phyloP scores from a whole-genome alignment of 805 yeast genomes.

The Lachancea nothofagi region DNA sequence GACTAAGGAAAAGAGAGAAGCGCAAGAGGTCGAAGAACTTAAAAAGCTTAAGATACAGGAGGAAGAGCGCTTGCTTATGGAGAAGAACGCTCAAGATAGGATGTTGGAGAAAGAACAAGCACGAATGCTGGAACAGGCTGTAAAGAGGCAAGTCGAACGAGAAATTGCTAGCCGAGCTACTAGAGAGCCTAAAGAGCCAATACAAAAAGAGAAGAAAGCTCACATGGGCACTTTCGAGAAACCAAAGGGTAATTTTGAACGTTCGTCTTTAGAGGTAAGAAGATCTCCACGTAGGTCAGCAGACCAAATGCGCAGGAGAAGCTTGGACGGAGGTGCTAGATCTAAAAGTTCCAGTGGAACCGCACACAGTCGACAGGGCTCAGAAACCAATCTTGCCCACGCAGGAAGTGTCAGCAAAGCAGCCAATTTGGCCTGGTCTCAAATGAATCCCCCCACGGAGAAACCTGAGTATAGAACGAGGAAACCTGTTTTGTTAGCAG shows the following conservation, averaged over 20 bases:
- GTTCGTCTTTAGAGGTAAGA: conserved; percentile 8
- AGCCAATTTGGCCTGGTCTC: conserved; percentile 23
- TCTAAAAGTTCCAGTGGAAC: background rate
- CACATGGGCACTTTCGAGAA: conserved; percentile 6
- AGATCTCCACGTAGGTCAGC: conserved; percentile 9
- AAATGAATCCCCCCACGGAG: conserved; percentile 4
- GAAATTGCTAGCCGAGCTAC: conserved; percentile 19
- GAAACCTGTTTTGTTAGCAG: conserved; percentile 1
- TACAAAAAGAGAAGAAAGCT: conserved; percentile 13
- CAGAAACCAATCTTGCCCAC: conserved; percentile 11
- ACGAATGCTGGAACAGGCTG: conserved; percentile 20
- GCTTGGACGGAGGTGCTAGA: conserved; percentile 14
- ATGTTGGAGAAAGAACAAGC: conserved; percentile 17
- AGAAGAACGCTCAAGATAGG: conserved; percentile 1
- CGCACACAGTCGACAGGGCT: background rate
- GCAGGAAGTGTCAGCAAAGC: conserved; percentile 18
- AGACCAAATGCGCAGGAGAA: conserved; percentile 12
- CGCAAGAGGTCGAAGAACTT: conserved; percentile 22
- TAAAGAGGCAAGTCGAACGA: conserved; percentile 24
- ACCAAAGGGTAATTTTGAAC: conserved; percentile 3
- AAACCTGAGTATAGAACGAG: conserved; percentile 1
- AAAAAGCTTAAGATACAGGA: conserved; percentile 16
- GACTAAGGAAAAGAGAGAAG: conserved; percentile 20
- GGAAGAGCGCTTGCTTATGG: conserved; percentile 9
- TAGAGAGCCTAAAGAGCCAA: background rate